Conservation (phyloP, 441 rosid species). For the Erodium trifolium region DNA sequence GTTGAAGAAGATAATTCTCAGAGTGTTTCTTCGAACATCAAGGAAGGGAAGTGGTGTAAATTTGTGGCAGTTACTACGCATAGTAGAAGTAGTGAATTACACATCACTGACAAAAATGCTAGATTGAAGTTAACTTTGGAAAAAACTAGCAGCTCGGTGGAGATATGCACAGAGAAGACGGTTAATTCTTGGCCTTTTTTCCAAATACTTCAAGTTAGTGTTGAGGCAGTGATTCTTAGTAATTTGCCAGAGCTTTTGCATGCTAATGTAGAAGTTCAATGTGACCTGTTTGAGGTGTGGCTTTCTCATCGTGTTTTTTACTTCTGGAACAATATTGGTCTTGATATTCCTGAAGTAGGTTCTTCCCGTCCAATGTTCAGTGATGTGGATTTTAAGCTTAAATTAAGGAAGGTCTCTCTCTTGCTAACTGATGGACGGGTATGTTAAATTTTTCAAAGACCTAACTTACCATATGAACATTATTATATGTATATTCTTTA, state of each 20-base stretch:
- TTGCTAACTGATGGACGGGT: constrained; percentile 93
- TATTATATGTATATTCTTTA: background rate
- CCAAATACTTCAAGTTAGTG: constrained; percentile 44
- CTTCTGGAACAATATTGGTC: constrained; percentile 54
- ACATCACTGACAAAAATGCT: constrained; percentile 33
- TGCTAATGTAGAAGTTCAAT: constrained; percentile 37
- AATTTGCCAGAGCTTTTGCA: constrained; percentile 27
- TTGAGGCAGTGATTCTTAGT: constrained; percentile 39
- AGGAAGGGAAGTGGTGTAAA: constrained; percentile 40
- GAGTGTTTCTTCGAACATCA: constrained; percentile 20
- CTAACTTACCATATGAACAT: background rate
- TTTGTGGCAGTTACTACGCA: constrained; percentile 37
- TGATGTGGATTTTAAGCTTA: constrained; percentile 38
- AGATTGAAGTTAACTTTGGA: constrained; percentile 50
- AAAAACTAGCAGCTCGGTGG: constrained; percentile 38
- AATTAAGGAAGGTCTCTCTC: constrained; percentile 54
- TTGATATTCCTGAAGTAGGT: constrained; percentile 44
- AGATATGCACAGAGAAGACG: constrained; percentile 30
- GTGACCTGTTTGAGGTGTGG: constrained; percentile 53
- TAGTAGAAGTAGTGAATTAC: constrained; percentile 43
- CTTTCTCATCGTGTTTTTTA: constrained; percentile 62
- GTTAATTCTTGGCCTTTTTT: constrained; percentile 55
- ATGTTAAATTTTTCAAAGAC: constrained; percentile 14
- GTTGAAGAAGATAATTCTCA: constrained; percentile 26
- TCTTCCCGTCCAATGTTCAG: constrained; percentile 44